Evolutionary conservation across 2,329 filamentous ascomycete species (phyloP).

Genomic region (Rhynchosporium graminicola): DNA sequence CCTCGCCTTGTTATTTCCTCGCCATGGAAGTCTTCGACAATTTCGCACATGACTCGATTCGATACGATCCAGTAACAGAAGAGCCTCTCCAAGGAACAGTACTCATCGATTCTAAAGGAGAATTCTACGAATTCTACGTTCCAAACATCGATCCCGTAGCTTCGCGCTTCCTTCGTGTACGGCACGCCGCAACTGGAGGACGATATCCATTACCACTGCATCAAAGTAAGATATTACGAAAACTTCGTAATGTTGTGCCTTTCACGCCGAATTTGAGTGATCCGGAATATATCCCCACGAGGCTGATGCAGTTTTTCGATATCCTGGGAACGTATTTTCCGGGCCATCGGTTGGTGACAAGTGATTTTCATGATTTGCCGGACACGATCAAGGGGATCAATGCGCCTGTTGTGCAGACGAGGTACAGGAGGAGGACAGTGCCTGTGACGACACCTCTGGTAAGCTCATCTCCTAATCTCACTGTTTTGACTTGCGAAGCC

Average conservation of each 20-base stretch:
- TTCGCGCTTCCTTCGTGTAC: constrained; percentile 78
- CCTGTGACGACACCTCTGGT: constrained; percentile 89
- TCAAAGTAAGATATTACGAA: constrained; percentile 56
- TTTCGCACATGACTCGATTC: constrained; percentile 91
- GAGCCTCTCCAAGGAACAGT: constrained; percentile 85
- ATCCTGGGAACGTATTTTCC: constrained; percentile 87
- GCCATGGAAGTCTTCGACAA: constrained; percentile 99
- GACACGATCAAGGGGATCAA: constrained; percentile 83
- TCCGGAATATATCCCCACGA: constrained; percentile 92
- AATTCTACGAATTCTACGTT: constrained; percentile 94
- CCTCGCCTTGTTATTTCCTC: constrained; percentile 93
- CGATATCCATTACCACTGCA: constrained; percentile 63
- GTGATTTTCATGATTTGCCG: constrained; percentile 86
- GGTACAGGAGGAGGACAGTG: constrained; percentile 83
- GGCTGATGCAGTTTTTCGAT: constrained; percentile 96
- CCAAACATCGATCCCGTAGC: constrained; percentile 79
- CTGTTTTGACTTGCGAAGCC: neutral
- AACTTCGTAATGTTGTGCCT: constrained; percentile 64
- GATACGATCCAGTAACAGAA: constrained; percentile 82
- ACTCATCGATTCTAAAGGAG: constrained; percentile 78
- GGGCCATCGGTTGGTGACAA: constrained; percentile 81
- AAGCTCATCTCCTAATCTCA: constrained; percentile 43
- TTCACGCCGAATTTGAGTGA: constrained; percentile 74
- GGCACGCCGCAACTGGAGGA: constrained; percentile 71
- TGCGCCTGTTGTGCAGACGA: constrained; percentile 93